Evolutionary conservation across 2,329 filamentous ascomycete species (phyloP).

Genomic region (Talaromyces sp.): DNA sequence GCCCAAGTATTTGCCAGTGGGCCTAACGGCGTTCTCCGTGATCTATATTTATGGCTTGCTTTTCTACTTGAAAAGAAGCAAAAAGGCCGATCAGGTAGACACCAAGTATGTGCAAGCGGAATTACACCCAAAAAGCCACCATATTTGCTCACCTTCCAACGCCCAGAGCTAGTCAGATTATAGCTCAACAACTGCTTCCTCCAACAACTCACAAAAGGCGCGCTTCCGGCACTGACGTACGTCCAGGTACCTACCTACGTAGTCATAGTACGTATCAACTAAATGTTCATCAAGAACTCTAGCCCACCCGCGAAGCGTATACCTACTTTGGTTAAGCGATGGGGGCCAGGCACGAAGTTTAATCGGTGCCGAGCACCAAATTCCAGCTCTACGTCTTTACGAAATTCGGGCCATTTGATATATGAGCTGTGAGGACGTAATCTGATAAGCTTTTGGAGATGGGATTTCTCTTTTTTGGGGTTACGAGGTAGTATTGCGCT

Average conservation of each 20-base stretch:
- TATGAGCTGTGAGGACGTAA: background rate
- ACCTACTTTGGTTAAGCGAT: background rate
- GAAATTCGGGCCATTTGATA: background rate
- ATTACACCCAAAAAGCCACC: background rate
- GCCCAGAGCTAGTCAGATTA: background rate
- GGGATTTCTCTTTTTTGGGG: background rate
- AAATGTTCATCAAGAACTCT: background rate
- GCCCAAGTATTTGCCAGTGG: background rate
- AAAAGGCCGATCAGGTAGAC: no score
- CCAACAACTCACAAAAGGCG: background rate
- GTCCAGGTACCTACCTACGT: no score
- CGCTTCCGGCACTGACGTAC: background rate
- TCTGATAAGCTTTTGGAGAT: background rate
- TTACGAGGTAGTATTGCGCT: background rate
- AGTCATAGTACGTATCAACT: background rate
- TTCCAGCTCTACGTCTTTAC: background rate
- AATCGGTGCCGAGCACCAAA: background rate
- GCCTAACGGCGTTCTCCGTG: background rate
- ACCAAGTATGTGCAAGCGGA: no score
- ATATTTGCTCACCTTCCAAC: background rate
- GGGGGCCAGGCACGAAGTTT: conserved; percentile 11
- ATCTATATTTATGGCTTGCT: background rate
- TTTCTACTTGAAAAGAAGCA: background rate
- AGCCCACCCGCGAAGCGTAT: background rate
- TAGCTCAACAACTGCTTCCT: background rate